Conservation (phyloP, 805 yeast genomes). For the Yamadazyma philogaea region DNA sequence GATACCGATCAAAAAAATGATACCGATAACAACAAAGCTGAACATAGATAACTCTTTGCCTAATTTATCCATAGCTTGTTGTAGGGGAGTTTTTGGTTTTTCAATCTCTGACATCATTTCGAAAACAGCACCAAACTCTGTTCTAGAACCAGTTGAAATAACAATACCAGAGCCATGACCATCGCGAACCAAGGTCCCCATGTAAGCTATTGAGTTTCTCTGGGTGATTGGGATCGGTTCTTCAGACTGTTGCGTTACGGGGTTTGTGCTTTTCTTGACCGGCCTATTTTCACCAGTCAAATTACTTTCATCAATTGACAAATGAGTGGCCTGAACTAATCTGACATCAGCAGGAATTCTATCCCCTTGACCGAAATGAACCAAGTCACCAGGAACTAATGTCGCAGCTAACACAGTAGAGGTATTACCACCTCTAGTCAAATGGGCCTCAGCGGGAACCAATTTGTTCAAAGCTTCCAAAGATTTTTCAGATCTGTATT, state of each 20-base stretch:
- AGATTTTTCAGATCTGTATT: conserved; percentile 91
- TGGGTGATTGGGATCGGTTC: conserved; percentile 57
- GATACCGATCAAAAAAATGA: conserved; percentile 88
- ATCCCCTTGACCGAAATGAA: conserved; percentile 88
- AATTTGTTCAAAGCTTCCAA: conserved; percentile 87
- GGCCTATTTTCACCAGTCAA: conserved; percentile 95
- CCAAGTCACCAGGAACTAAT: conserved; percentile 95
- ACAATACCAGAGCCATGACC: conserved; percentile 96
- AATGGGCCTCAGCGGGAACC: conserved; percentile 95
- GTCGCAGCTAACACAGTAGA: conserved; percentile 81
- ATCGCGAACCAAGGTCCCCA: conserved; percentile 96
- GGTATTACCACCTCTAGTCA: conserved; percentile 76
- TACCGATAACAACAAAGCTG: conserved; percentile 83
- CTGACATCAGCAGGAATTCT: conserved; percentile 95
- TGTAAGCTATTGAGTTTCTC: conserved; percentile 78
- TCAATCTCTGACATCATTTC: conserved; percentile 94
- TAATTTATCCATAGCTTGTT: conserved; percentile 89
- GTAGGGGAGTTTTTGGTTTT: conserved; percentile 97
- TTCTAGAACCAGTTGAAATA: conserved; percentile 80
- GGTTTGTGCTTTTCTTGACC: conserved; percentile 59
- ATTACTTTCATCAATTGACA: conserved; percentile 88
- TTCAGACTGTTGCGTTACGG: conserved; percentile 16
- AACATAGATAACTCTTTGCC: conserved; percentile 87
- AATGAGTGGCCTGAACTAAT: conserved; percentile 70
- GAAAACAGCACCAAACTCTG: conserved; percentile 93